These are phyloP conservation scores for Thalassiosira livingstoniorum DNA, from an alignment of 352 stramenopile species.

Conservation along the genomic window DNA sequence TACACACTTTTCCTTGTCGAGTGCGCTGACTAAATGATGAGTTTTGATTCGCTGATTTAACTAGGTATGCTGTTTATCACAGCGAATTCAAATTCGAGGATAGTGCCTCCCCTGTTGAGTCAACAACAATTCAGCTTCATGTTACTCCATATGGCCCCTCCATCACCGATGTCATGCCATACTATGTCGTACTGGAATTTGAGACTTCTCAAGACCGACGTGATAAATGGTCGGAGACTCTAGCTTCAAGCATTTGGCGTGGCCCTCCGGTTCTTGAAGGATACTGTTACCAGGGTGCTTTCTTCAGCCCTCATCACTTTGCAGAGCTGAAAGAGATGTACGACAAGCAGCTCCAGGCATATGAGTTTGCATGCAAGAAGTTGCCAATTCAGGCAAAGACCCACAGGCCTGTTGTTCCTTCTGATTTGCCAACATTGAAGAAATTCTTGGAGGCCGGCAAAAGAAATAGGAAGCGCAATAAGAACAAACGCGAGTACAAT, in stretches of 20 bases:
- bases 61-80: conserved; percentile 63
- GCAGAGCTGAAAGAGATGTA: conserved; percentile 72
- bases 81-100: conserved; percentile 34
- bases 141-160: conserved; percentile 78
- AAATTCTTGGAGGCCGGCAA: conserved; percentile 61
- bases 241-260: conserved; percentile 34
- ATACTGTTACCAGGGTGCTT: conserved; percentile 75
- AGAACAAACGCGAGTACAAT: conserved; percentile 57
- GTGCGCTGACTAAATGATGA: too few relatives aligned
- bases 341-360: conserved; percentile 62
- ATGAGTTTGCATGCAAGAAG: conserved; percentile 69
- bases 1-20: too few relatives aligned
- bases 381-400: conserved; percentile 50
- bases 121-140: conserved; percentile 66
- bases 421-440: conserved; percentile 74
- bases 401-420: conserved; percentile 37
- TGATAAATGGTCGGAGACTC: conserved; percentile 56
- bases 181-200: conserved; percentile 75
- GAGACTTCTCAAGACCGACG: conserved; percentile 53
- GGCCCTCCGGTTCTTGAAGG: conserved; percentile 61
- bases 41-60: too few relatives aligned
- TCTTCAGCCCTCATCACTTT: conserved; percentile 79
- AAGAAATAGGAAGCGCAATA: conserved; percentile 37
- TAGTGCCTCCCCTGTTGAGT: conserved; percentile 14
- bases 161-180: conserved; percentile 75